Conservation (phyloP, 2,329 filamentous ascomycete species). For the Penicillium sp. region DNA sequence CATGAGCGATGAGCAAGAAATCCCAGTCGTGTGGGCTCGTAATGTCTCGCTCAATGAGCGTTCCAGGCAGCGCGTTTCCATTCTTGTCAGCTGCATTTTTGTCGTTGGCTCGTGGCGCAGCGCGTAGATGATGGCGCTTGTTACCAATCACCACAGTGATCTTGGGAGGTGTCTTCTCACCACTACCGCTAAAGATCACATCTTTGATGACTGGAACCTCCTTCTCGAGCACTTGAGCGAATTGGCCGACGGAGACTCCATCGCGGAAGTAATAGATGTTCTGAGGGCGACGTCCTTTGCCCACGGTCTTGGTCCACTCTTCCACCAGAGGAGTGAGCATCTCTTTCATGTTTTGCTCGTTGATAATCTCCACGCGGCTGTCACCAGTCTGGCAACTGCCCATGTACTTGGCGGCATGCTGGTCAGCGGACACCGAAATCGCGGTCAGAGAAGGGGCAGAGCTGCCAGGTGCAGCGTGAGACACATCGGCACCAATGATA, state of each 20-base stretch:
- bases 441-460: slow-evolving; percentile 73
- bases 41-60: slow-evolving; percentile 81
- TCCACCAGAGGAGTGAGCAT: slow-evolving; percentile 63
- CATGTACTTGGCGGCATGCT: slow-evolving; percentile 67
- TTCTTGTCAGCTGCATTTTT: slow-evolving; percentile 62
- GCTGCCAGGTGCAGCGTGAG: slow-evolving; percentile 70
- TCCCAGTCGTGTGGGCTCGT: slow-evolving; percentile 89
- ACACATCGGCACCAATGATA: slow-evolving; percentile 88
- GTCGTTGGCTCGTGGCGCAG: slow-evolving; percentile 68
- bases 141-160: slow-evolving; percentile 85
- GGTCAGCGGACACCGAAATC: slow-evolving; percentile 77
- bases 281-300: slow-evolving; percentile 55
- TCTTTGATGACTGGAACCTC: slow-evolving; percentile 71
- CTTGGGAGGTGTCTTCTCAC: slow-evolving; percentile 51
- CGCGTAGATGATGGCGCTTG: slow-evolving; percentile 91
- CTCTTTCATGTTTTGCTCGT: slow-evolving; percentile 58
- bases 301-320: slow-evolving; percentile 59
- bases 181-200: slow-evolving; percentile 44
- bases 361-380: slow-evolving; percentile 74
- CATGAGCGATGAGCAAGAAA: slow-evolving; percentile 69
- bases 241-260: slow-evolving; percentile 85
- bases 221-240: slow-evolving; percentile 70
- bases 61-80: slow-evolving; percentile 78
- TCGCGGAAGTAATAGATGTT: slow-evolving; percentile 91
- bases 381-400: slow-evolving; percentile 81